These are phyloP conservation scores for Schizosaccharomyces japonicus DNA, from an alignment of 805 yeast genomes.

Conservation along the genomic window DNA sequence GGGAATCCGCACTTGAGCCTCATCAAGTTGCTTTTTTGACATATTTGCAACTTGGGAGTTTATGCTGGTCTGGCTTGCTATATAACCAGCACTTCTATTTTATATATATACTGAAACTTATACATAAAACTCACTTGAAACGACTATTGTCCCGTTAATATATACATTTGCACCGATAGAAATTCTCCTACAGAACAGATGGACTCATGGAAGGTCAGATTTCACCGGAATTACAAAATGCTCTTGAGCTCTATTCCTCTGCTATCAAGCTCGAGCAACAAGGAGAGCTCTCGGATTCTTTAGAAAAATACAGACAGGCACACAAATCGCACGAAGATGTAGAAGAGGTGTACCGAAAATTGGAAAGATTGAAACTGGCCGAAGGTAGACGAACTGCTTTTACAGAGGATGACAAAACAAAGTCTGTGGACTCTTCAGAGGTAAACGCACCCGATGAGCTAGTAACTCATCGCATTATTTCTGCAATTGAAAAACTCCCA, in stretches of 20 bases:
- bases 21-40: too few species aligned
- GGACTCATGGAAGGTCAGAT: too few species aligned
- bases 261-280: constrained; percentile 49
- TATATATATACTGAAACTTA: too few species aligned
- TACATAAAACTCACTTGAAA: too few species aligned
- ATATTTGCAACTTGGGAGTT: too few species aligned
- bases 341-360: constrained; percentile 40
- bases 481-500: constrained; percentile 10
- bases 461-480: constrained; percentile 8
- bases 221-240: too few species aligned
- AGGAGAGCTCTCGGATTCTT: constrained; percentile 68
- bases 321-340: constrained; percentile 29
- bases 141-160: too few species aligned
- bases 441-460: constrained; percentile 5
- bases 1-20: too few species aligned
- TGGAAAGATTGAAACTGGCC: not conserved
- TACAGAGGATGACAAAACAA: constrained; percentile 3
- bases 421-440: not conserved
- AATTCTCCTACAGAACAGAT: too few species aligned
- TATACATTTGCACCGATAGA: too few species aligned
- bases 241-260: constrained; percentile 39
- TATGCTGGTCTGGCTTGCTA: too few species aligned
- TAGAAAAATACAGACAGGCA: constrained; percentile 47
- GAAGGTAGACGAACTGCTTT: not conserved
- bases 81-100: too few species aligned